Evolutionary conservation across 495 filamentous ascomycete genomes (phyloP).

Genomic region (Cryomyces antarcticus): DNA sequence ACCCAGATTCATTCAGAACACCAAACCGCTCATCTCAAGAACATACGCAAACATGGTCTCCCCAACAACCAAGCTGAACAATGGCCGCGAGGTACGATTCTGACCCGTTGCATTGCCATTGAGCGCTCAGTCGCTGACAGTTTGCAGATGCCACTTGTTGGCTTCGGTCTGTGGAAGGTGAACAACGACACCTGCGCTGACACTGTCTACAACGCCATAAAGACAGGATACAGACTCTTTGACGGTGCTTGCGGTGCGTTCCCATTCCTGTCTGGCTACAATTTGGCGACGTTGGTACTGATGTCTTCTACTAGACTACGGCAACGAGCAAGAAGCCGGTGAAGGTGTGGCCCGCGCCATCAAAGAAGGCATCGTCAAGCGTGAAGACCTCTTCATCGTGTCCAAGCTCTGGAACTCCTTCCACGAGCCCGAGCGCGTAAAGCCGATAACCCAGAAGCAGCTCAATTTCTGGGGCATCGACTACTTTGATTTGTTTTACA

Average conservation of each 20-base stretch:
- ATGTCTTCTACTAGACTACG: constrained; percentile 42
- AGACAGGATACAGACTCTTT: constrained; percentile 67
- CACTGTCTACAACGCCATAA: constrained; percentile 75
- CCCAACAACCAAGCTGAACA: constrained; percentile 56
- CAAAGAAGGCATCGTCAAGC: constrained; percentile 66
- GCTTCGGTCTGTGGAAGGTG: constrained; percentile 72
- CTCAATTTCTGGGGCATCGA: constrained; percentile 38
- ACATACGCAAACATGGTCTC: constrained; percentile 16
- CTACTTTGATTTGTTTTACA: constrained; percentile 51
- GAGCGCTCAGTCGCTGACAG: background rate
- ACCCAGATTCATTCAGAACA: too few relatives aligned
- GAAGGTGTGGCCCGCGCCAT: constrained; percentile 75
- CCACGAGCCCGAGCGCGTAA: constrained; percentile 42
- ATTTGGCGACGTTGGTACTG: background rate
- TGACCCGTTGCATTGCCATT: background rate
- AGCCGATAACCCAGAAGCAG: constrained; percentile 35
- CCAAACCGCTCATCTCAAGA: too few relatives aligned
- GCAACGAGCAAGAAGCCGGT: constrained; percentile 69
- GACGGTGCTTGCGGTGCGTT: constrained; percentile 67
- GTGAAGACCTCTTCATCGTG: constrained; percentile 76
- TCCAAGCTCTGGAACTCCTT: constrained; percentile 76
- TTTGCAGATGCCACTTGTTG: constrained; percentile 64
- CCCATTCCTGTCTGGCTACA: background rate
- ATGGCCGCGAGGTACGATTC: constrained; percentile 33
- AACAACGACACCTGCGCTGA: constrained; percentile 58